Base-by-base conservation (phyloP, 108 stramenopile genomes). In the Cylindrotheca fusiformis region DNA sequence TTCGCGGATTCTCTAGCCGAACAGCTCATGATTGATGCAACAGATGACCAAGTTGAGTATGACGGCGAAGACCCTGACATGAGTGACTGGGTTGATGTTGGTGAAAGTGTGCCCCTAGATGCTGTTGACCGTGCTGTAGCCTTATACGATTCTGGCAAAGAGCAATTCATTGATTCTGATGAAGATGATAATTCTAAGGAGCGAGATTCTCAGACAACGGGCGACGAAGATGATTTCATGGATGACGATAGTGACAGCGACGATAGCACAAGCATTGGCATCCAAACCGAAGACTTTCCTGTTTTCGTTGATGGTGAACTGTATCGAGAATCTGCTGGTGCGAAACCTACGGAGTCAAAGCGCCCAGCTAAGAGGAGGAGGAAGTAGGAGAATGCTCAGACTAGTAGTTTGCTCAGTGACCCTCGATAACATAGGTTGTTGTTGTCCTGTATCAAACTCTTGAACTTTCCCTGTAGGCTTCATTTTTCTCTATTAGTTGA, bases 11-110 rank as follows among this genome's bases (percentile, higher is more conserved):
- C 77, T 28, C 82, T 98, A 26, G 98, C 97, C 8, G 75, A 87
- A 66, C 84, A 86, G 47, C 63, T 99, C 14, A 90, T 98, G 91
- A 78, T 83, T 57, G 77, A 79, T 26, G 32, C 77, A 8, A 65
- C 67, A 12, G 66, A 55, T 55, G 93, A 80, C 22, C 80, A 74
- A 26, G 90, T 67, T 2, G 87, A 91, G 54, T 70, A 80, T 44
- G 95, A 96, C 36, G 95, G 95, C 48, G 96, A 95, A 66, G 94
- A 92, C 68, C 89, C 87, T n/a, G 94, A 96, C 64, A 89, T 88
- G 82, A 93, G 86, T 23, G 94, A 69, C 47, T 95, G 93, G 94
- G 83, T 75, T 64, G 90, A 72, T 19, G 69, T 52, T 2, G 79
- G 55, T 22, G 69, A 48, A 8, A 75, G 67, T 24, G 77, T 8